Percentiles rank a stretch among this genome's conserved stretches.
Conservation (phyloP, 75 land plant genomes). For the Adiantum capillusveneris region DNA sequence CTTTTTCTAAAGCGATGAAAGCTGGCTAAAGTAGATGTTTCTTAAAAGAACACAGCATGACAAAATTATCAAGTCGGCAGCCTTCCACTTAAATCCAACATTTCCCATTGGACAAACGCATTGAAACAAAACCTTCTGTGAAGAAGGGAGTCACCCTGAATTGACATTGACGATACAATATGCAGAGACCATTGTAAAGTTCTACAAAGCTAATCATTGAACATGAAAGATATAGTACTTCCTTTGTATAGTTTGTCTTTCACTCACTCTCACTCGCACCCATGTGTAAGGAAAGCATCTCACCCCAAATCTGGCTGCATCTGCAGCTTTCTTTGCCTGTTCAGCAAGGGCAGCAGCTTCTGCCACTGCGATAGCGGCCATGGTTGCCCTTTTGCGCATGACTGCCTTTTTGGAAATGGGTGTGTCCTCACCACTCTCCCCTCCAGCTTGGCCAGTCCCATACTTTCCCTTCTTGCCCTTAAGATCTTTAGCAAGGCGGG, state of each 20-base stretch:
- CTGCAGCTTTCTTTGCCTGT: constrained; percentile 17
- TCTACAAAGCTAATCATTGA: background rate
- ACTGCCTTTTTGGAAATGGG: constrained; percentile 33
- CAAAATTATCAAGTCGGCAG: no score
- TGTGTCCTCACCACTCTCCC: constrained; percentile 28
- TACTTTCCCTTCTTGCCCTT: constrained; percentile 22
- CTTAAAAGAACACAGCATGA: no score
- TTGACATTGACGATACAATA: no score
- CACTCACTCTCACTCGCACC: background rate
- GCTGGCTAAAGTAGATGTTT: no score
- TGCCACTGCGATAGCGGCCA: constrained; percentile 50
- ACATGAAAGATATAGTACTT: background rate
- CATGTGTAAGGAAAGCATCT: no score
- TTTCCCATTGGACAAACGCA: no score
- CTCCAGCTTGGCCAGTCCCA: constrained; percentile 16
- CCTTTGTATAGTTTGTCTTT: background rate
- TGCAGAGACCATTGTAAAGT: no score
- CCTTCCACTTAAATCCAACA: no score
- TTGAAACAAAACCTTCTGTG: no score
- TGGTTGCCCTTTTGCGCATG: constrained; percentile 49
- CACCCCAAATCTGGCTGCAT: constrained; percentile 15
- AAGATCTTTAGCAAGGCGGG: constrained; percentile 32
- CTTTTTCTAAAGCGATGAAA: no score
- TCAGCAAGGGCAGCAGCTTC: constrained; percentile 23
- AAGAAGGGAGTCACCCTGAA: no score